phyloP scores from a whole-genome alignment of 2,329 filamentous ascomycete genomes.

The Ophiostoma perfectum region DNA sequence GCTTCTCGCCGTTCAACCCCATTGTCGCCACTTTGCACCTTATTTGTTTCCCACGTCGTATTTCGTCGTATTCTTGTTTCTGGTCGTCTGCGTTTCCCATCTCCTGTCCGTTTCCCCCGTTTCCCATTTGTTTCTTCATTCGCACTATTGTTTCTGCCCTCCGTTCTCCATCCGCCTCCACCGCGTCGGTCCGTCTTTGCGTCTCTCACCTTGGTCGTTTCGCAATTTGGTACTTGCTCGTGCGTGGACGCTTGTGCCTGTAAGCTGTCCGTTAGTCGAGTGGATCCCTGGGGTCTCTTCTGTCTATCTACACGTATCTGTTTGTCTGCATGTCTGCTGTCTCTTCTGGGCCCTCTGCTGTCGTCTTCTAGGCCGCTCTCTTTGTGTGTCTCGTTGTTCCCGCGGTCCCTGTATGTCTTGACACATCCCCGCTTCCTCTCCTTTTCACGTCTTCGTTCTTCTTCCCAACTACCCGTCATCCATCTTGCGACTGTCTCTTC shows the following conservation, averaged over 20 bases:
- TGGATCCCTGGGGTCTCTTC: background rate
- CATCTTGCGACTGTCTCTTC: background rate
- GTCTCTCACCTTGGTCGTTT: conserved; percentile 12
- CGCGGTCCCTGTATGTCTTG: too few relatives aligned
- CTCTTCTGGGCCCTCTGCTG: too few relatives aligned
- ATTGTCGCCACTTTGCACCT: conserved; percentile 2
- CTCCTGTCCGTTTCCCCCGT: background rate
- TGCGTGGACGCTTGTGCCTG: conserved; percentile 2
- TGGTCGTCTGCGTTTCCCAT: background rate
- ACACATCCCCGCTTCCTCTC: too few relatives aligned
- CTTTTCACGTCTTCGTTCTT: too few relatives aligned
- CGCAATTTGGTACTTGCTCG: conserved; percentile 3
- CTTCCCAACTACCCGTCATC: too few relatives aligned
- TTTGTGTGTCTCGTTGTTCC: too few relatives aligned
- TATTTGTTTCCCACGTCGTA: conserved; percentile 5
- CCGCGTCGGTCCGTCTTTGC: conserved; percentile 9
- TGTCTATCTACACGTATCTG: too few relatives aligned
- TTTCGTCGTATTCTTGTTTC: conserved; percentile 7
- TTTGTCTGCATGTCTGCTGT: too few relatives aligned
- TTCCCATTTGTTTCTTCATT: conserved; percentile 9
- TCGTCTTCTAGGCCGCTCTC: too few relatives aligned
- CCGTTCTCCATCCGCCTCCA: conserved; percentile 4
- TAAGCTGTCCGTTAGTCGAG: conserved; percentile 10
- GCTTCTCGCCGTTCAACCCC: conserved; percentile 4
- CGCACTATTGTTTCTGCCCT: conserved; percentile 5